Evolutionary conservation across 495 filamentous ascomycete genomes (phyloP).

Genomic region (Penicillium canariense): DNA sequence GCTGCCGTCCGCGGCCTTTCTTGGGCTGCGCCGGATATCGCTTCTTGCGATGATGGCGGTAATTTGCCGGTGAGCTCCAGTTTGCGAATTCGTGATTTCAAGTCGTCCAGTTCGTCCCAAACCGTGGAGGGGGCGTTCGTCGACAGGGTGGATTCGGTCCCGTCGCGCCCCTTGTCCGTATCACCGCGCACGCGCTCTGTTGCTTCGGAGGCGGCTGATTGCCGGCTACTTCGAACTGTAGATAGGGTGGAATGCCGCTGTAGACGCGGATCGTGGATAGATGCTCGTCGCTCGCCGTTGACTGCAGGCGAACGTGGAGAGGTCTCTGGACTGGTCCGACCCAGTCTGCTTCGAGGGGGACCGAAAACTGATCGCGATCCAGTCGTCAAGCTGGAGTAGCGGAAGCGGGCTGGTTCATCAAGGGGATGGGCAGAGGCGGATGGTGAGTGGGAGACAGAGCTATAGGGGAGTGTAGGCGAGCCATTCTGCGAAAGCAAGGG

Average conservation of each 20-base stretch:
- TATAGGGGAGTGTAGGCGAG: slow-evolving; percentile 39
- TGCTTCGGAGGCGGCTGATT: slow-evolving; percentile 47
- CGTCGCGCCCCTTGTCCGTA: slow-evolving; percentile 55
- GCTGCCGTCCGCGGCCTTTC: slow-evolving; percentile 88
- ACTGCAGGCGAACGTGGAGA: slow-evolving; percentile 45
- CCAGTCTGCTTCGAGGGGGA: slow-evolving; percentile 38
- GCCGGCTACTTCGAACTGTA: slow-evolving; percentile 46
- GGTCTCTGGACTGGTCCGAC: slow-evolving; percentile 39
- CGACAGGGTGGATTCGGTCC: slow-evolving; percentile 80
- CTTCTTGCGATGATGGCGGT: slow-evolving; percentile 74
- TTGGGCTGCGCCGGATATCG: slow-evolving; percentile 68
- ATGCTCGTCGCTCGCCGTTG: slow-evolving; percentile 46
- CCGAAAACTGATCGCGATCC: slow-evolving; percentile 47
- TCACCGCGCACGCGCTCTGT: slow-evolving; percentile 38
- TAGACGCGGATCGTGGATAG: slow-evolving; percentile 43
- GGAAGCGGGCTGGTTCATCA: slow-evolving; percentile 43
- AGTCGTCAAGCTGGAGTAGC: slow-evolving; percentile 37
- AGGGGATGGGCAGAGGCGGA: slow-evolving; percentile 51
- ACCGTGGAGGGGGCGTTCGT: slow-evolving; percentile 88
- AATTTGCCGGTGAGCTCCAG: slow-evolving; percentile 89
- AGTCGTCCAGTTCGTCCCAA: slow-evolving; percentile 96
- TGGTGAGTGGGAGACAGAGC: slow-evolving; percentile 35
- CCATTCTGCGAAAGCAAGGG: slow-evolving; percentile 44
- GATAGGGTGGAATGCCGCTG: slow-evolving; percentile 58
- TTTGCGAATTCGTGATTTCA: slow-evolving; percentile 89